phyloP scores from a whole-genome alignment of 2,329 filamentous ascomycete genomes.

The Lasiodiplodia citricola region DNA sequence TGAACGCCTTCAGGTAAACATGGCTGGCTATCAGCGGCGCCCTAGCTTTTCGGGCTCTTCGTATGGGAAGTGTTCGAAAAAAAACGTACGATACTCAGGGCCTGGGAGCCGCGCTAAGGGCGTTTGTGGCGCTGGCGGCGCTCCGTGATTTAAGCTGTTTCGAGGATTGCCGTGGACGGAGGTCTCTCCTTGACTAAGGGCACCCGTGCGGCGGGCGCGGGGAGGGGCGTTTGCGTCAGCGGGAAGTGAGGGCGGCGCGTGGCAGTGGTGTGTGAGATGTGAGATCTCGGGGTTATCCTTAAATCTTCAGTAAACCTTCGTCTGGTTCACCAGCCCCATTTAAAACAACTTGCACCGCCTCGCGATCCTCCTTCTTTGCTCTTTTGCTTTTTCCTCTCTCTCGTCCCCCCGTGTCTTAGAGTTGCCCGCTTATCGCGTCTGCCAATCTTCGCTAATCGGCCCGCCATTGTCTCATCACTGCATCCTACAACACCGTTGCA shows the following conservation, averaged over 20 bases:
- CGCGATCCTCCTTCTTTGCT: not conserved
- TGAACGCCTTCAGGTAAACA: too few relatives aligned
- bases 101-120: conserved; percentile 2
- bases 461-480: not conserved
- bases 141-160: conserved; percentile 1
- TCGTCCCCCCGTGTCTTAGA: not conserved
- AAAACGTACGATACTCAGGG: conserved; percentile 18
- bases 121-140: conserved; percentile 6
- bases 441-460: not conserved
- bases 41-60: not conserved
- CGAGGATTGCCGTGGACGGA: not conserved
- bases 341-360: too few relatives aligned
- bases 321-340: not conserved
- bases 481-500: not conserved
- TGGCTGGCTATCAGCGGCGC: too few relatives aligned
- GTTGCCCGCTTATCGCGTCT: not conserved
- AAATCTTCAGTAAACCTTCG: not conserved
- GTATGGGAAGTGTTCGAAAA: not conserved
- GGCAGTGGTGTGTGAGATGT: not conserved
- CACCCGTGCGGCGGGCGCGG: not conserved
- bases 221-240: not conserved
- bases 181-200: not conserved
- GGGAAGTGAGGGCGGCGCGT: not conserved
- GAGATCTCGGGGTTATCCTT: not conserved
- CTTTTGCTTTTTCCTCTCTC: not conserved